Conservation (phyloP, 768 basidiomycete species). For the Rhodosporidiobolus odoratus region DNA sequence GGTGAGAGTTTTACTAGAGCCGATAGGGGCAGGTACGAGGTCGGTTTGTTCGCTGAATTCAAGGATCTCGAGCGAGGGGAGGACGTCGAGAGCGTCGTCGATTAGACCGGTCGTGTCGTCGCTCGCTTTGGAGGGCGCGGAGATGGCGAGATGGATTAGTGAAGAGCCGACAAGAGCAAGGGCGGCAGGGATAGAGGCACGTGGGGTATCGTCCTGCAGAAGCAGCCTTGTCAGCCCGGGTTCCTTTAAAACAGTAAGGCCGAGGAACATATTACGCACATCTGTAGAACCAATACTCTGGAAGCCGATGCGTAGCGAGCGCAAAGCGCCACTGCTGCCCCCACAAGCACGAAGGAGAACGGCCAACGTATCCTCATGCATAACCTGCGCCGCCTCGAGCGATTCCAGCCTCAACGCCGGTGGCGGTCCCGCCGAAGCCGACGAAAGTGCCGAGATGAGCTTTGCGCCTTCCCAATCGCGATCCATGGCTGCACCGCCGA, state of each 20-base stretch:
- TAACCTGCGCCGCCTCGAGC: conserved; percentile 9
- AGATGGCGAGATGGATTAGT: neutral
- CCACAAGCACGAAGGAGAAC: conserved; percentile 3
- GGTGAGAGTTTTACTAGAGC: neutral
- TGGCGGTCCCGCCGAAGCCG: neutral
- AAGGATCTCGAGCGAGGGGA: conserved; percentile 5
- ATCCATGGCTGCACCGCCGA: conserved; percentile 28
- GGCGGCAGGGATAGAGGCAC: conserved; percentile 13
- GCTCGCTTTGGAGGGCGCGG: conserved; percentile 3
- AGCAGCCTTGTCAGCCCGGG: no score
- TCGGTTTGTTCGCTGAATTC: conserved; percentile 12
- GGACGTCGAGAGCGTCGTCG: conserved; percentile 14
- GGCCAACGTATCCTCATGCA: conserved; percentile 31
- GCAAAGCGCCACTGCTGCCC: neutral
- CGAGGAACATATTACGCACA: no score
- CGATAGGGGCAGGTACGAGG: neutral
- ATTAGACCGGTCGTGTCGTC: conserved; percentile 13
- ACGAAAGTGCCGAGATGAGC: neutral
- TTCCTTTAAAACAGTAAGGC: no score
- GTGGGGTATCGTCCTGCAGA: conserved; percentile 28
- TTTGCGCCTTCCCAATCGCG: conserved; percentile 20
- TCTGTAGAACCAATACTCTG: conserved; percentile 22
- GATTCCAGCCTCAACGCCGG: neutral
- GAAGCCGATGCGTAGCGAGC: conserved; percentile 3
- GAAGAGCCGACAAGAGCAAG: conserved; percentile 2